These are phyloP conservation scores for Epicoccum sorghinum DNA, from an alignment of 2,329 filamentous ascomycete species.

Conservation along the genomic window DNA sequence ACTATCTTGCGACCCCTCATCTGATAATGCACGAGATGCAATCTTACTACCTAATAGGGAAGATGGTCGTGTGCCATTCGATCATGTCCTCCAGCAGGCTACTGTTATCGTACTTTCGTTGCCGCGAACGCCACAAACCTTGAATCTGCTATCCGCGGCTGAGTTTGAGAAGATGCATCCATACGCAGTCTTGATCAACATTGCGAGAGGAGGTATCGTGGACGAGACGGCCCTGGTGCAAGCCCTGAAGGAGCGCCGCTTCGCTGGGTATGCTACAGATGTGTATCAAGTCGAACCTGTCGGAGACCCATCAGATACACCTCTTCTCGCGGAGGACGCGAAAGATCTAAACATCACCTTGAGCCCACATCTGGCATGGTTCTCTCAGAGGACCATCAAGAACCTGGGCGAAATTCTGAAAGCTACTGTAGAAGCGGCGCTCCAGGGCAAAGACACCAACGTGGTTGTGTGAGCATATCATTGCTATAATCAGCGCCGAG, in stretches of 20 bases:
- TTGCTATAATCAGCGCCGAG: no score
- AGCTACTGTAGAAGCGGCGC: slow-evolving; percentile 56
- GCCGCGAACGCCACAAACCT: slow-evolving; percentile 40
- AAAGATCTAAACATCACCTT: slow-evolving; percentile 57
- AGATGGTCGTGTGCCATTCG: slow-evolving; percentile 44
- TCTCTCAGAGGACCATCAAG: slow-evolving; percentile 54
- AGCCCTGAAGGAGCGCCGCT: slow-evolving; percentile 53
- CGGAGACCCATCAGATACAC: slow-evolving; percentile 48
- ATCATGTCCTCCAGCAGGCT: slow-evolving; percentile 43
- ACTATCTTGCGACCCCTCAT: slow-evolving; percentile 14
- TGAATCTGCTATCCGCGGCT: slow-evolving; percentile 41
- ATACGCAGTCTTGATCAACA: slow-evolving; percentile 56
- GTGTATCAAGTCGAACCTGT: slow-evolving; percentile 58
- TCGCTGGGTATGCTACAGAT: slow-evolving; percentile 59
- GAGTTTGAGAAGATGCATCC: slow-evolving; percentile 55
- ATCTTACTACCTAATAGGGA: slow-evolving; percentile 13
- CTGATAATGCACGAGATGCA: slow-evolving; percentile 6
- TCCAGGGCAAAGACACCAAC: slow-evolving; percentile 48
- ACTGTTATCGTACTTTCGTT: slow-evolving; percentile 49
- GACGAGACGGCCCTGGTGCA: slow-evolving; percentile 56
- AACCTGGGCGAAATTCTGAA: slow-evolving; percentile 54
- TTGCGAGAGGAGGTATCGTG: slow-evolving; percentile 58
- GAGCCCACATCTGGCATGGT: slow-evolving; percentile 62
- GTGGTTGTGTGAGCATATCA: slow-evolving; percentile 37
- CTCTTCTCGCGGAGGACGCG: slow-evolving; percentile 52